Evolutionary conservation across 2,329 filamentous ascomycete species (phyloP).

Genomic region (Colletotrichum costaricense): DNA sequence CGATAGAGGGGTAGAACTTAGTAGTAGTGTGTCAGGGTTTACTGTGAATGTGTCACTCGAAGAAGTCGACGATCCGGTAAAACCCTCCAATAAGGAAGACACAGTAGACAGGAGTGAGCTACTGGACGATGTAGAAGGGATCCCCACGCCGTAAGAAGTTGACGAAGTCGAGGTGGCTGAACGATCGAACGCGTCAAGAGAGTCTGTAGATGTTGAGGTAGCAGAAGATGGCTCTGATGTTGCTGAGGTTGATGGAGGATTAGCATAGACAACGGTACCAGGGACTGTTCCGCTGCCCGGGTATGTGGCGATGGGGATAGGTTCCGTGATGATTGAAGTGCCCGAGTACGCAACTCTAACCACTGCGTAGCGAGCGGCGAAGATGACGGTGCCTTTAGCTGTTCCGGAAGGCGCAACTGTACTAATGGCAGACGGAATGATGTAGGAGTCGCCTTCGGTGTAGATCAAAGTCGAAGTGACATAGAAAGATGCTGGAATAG

Average conservation of each 20-base stretch:
- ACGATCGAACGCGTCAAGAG: background rate
- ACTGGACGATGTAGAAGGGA: background rate
- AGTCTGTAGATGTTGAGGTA: background rate
- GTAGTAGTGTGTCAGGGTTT: background rate
- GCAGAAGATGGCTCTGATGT: background rate
- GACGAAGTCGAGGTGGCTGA: background rate
- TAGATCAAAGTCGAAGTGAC: conserved; percentile 1
- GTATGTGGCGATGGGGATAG: conserved; percentile 21
- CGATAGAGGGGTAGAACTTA: background rate
- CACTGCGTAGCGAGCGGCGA: conserved; percentile 5
- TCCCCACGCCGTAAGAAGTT: background rate
- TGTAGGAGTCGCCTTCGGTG: background rate
- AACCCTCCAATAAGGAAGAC: background rate
- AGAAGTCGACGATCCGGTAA: background rate
- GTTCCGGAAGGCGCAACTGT: background rate
- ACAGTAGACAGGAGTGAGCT: background rate
- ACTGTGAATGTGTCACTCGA: background rate
- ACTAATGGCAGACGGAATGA: background rate
- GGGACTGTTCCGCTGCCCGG: conserved; percentile 11
- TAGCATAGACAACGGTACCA: conserved; percentile 24
- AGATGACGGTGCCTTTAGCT: background rate
- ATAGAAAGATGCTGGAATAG: conserved; percentile 4
- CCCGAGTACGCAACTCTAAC: conserved; percentile 1
- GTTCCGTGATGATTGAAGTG: background rate
- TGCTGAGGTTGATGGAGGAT: background rate